A percentile compares a stretch with the other conserved stretches of the same genome.
phyloP scores from a whole-genome alignment of 176 grass and related monocot species.

The Oryza officinalis region DNA sequence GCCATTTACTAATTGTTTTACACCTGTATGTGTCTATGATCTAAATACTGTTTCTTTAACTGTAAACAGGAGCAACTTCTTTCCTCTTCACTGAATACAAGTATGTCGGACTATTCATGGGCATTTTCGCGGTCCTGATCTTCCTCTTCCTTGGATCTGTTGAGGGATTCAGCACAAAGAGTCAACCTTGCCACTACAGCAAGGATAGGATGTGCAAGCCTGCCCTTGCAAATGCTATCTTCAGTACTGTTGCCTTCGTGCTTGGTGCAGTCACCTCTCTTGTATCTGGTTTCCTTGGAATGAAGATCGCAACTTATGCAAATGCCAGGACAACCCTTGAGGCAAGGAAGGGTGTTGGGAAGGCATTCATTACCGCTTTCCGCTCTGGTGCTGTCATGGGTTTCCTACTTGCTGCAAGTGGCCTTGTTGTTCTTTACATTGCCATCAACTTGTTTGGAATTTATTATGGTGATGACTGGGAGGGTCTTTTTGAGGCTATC shows the following conservation, averaged over 20 bases:
- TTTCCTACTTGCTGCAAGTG: constrained; percentile 94
- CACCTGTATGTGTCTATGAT: constrained; percentile 11
- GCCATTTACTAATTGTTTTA: neutral
- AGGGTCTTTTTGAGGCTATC: constrained; percentile 89
- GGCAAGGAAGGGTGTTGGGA: constrained; percentile 89
- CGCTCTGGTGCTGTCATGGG: constrained; percentile 98
- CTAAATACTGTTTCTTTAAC: constrained; percentile 21
- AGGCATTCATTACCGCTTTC: constrained; percentile 87
- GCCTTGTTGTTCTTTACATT: constrained; percentile 85
- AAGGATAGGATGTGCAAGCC: constrained; percentile 86
- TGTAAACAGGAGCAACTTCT: constrained; percentile 86
- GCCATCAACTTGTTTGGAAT: constrained; percentile 82
- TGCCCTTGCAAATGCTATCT: constrained; percentile 81
- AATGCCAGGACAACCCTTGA: constrained; percentile 93
- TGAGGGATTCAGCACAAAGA: constrained; percentile 86
- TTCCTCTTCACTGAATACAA: constrained; percentile 93
- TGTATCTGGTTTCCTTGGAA: constrained; percentile 92
- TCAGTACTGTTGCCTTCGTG: constrained; percentile 89
- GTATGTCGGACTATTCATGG: constrained; percentile 89
- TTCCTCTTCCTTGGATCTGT: constrained; percentile 95
- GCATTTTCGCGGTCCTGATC: constrained; percentile 74
- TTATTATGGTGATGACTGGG: constrained; percentile 97
- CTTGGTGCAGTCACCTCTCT: constrained; percentile 86
- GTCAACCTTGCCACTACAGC: constrained; percentile 89
- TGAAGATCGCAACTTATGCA: constrained; percentile 96